A percentile compares a stretch with the other conserved stretches of the same genome.
Conservation (phyloP, 495 filamentous ascomycete genomes). For the Xylaria palmicola region DNA sequence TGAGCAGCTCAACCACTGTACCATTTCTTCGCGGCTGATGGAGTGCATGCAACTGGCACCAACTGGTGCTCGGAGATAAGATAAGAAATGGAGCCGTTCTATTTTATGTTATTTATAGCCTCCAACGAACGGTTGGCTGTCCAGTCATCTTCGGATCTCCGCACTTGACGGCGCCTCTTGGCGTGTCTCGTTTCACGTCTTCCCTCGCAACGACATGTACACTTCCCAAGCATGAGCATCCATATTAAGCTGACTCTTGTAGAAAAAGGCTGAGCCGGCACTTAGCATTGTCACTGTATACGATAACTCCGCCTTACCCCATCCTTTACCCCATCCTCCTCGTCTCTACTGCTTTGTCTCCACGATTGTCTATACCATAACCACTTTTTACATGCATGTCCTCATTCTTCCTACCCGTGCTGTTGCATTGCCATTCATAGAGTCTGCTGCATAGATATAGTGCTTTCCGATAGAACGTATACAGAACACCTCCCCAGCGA, state of each 20-base stretch:
- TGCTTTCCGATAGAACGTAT: background rate
- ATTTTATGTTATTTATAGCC: too few species aligned
- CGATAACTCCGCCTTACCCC: background rate
- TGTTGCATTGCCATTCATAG: background rate
- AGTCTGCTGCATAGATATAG: background rate
- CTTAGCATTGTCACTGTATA: background rate
- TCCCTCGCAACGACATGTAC: background rate
- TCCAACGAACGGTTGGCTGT: background rate
- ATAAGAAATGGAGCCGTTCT: background rate
- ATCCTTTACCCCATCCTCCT: too few species aligned
- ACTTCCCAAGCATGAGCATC: too few species aligned
- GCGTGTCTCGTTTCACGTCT: background rate
- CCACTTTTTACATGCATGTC: background rate
- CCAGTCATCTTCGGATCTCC: background rate
- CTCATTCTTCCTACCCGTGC: background rate
- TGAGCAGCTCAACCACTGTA: background rate
- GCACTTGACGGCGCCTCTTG: background rate
- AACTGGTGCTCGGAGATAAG: background rate
- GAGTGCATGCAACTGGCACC: background rate
- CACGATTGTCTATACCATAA: background rate
- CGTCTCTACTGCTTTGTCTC: background rate
- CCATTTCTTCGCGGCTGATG: background rate
- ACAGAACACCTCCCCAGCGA: too few species aligned
- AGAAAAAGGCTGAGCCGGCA: background rate
- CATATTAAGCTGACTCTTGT: too few species aligned